phyloP scores from a whole-genome alignment of 441 rosid genomes.

The Pelargonium exstipulatum region DNA sequence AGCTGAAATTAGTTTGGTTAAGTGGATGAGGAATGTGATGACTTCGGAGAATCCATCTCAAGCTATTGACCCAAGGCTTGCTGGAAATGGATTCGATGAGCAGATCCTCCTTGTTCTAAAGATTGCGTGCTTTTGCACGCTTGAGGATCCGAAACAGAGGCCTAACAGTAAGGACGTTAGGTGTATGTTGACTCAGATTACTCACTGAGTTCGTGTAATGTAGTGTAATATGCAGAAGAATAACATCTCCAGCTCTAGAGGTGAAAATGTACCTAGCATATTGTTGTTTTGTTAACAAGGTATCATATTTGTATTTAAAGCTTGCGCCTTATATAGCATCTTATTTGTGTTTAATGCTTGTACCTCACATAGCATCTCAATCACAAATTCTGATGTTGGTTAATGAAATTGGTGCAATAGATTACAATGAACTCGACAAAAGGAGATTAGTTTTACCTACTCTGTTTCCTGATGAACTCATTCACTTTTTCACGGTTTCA shows the following conservation, averaged over 20 bases:
- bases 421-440: too few relatives aligned
- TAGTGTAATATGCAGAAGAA: too few relatives aligned
- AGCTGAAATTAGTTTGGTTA: conserved; percentile 51
- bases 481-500: too few relatives aligned
- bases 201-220: conserved; percentile 16
- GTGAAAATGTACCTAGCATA: not conserved
- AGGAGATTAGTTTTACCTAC: too few relatives aligned
- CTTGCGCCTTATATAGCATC: too few relatives aligned
- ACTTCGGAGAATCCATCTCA: conserved; percentile 53
- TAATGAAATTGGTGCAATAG: too few relatives aligned
- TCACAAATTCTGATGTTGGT: too few relatives aligned
- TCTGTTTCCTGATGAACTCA: too few relatives aligned
- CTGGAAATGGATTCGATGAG: conserved; percentile 58
- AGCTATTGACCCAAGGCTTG: conserved; percentile 55
- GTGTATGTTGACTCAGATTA: conserved; percentile 65
- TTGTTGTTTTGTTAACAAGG: not conserved
- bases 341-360: too few relatives aligned
- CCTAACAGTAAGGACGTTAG: conserved; percentile 75
- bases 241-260: not conserved
- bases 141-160: conserved; percentile 75
- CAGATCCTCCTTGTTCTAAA: conserved; percentile 72
- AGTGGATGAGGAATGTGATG: conserved; percentile 73
- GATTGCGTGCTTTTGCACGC: conserved; percentile 76
- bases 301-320: too few relatives aligned
- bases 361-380: too few relatives aligned